Evolutionary conservation across 192 early-diverging fungal species (phyloP), one percentile per base, ranked within the genome.

Genomic region (Chytriomyces confervae): DNA sequence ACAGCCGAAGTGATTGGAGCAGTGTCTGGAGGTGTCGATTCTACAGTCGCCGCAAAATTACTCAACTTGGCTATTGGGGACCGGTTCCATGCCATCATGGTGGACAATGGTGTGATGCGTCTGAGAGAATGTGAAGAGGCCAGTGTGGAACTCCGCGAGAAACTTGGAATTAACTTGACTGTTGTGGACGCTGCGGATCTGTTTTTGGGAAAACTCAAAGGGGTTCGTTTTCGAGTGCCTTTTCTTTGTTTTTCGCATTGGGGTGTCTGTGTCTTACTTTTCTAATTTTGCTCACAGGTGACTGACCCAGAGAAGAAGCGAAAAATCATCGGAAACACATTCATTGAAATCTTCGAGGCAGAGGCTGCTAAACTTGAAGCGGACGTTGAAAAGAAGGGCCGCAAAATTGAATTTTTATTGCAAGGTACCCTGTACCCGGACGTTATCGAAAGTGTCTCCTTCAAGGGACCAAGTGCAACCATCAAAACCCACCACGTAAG

Each of bases 81-180:
- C 75, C 93, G 97, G 36, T 98, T 98, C 93, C 97, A 99, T 77
- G 97, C 96, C 27, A 92, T 99, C 43, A 85, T 99, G 72, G 97
- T 99, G 18, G 96, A 99, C 78, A 99, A 99, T 81, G 97, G 97
- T 65, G 95, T 99, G 8, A 99, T 99, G 97, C 95, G 97, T 80
- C 86, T 96, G 61, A 95, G 97, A 83, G 97, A 99, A 86, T 97
- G 96, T 80, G 91, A 81, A 43, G 88, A 84, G 67, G 94, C 94
- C 78, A 93, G 96, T 85, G 85, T 91, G 84, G 92, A 89, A 61
- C 86, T 99, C 66, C 87, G 90, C 66, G 91, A 96, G 65, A 94
- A 95, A 77, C 89, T 99, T 78, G 94, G 94, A 66, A 97, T 99
- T 86, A 98, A 99, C 89, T 82, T 99, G 78, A 95, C 93, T 63